A percentile compares a stretch with the other conserved stretches of the same genome.
These are phyloP conservation scores for Tranzscheliella williamsii DNA, from an alignment of 1,284 basidiomycete genomes.

Conservation along the genomic window DNA sequence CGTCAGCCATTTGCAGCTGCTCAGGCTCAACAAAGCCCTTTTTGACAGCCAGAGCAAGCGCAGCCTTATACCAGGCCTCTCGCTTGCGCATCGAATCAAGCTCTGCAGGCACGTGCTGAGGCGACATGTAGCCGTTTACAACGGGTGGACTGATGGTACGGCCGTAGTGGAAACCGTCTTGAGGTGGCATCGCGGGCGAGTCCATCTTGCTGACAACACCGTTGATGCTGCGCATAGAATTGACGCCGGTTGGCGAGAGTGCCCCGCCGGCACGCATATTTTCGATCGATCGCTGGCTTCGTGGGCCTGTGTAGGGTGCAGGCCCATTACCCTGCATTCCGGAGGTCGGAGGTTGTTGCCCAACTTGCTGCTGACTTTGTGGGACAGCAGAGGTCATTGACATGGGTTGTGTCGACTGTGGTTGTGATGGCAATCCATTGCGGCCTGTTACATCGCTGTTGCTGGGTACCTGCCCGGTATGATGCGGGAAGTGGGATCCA, in stretches of 20 bases:
- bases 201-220: conserved; percentile 40
- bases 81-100: conserved; percentile 76
- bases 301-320: conserved; percentile 34
- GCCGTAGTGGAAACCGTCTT: conserved; percentile 53
- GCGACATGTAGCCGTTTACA: conserved; percentile 32
- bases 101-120: conserved; percentile 64
- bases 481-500: neutral
- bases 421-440: too few species aligned
- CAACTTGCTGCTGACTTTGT: neutral
- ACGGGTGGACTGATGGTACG: conserved; percentile 21
- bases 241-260: conserved; percentile 27
- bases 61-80: conserved; percentile 83
- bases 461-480: conserved; percentile 6
- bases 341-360: neutral
- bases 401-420: too few species aligned
- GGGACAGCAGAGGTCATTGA: too few species aligned
- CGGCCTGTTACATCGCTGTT: too few species aligned
- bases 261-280: conserved; percentile 44
- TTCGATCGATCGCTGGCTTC: conserved; percentile 50
- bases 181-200: conserved; percentile 29
- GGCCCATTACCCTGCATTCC: conserved; percentile 7
- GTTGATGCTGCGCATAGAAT: conserved; percentile 43
- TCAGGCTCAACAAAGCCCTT: conserved; percentile 79
- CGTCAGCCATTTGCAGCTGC: conserved; percentile 39
- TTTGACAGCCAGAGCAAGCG: conserved; percentile 75